Evolutionary conservation across 164 flowering plant genomes (phyloP), one percentile per base, ranked within the genome.

Genomic region (Sextonia rubra): DNA sequence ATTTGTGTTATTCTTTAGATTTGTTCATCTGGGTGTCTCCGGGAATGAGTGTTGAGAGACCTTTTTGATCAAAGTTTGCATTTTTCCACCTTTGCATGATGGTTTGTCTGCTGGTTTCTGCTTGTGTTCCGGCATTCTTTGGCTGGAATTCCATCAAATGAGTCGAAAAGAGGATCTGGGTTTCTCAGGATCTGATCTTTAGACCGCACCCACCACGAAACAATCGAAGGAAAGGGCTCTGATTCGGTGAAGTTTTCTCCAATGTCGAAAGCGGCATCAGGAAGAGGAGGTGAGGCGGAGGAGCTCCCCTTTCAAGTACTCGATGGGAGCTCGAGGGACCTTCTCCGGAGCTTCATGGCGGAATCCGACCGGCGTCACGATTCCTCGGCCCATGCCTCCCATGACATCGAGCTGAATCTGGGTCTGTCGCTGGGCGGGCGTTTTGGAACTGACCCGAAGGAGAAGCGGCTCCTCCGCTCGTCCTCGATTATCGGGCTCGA

Each of bases 371-470:
- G 49, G 12, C 56, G 60, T 4, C 47, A 23, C 12, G 48, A 62
- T 2, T 66, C 64, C 4, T 76, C 49, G 17, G 14, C 6, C 6
- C 79, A 71, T 2, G 86, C 69, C 3, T 72, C 70, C 2, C 87
- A 82, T 17, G 97, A 84, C 29, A 71, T 90, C 17, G 97, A 90
- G 86, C 84, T 95, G 56, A 91, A 85, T 80, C 88, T 95, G 0
- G 98, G 97, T 61, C 80, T 95, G 18, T 95, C 99, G 6, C 74
- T 95, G 14, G 95, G 93, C 0, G 98, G 99, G 8, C 78, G 89
- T 69, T 95, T 95, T 72, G 98, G 99, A 20, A 85, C 93, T 7
- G 93, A 91, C 68, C 86, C 82, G 37, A 75, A 69, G 11, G 76
- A 83, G 27, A 82, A 79, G 77, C 68, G 68, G 74, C 80, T 95